These are phyloP conservation scores for Epichloe uncinata DNA, from an alignment of 2,329 filamentous ascomycete species.

Conservation along the genomic window DNA sequence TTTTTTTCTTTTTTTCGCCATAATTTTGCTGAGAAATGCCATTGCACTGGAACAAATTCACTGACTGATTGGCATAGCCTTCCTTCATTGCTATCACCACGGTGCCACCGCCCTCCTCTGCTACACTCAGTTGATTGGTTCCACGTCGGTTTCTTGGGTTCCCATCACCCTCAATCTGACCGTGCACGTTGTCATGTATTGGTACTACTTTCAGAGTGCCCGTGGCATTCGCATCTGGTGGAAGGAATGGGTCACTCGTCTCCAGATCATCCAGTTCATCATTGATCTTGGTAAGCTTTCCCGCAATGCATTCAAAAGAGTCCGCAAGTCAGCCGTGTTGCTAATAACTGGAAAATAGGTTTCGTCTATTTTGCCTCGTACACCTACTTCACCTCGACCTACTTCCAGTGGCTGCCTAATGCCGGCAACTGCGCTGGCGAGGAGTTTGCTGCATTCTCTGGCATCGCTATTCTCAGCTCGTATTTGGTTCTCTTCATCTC, in stretches of 20 bases:
- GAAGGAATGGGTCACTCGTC: slow-evolving; percentile 98
- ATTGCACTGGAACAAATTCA: too few species aligned
- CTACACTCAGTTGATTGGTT: slow-evolving; percentile 92
- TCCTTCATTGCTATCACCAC: slow-evolving; percentile 98
- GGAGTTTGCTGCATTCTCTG: slow-evolving; percentile 89
- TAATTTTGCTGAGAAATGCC: not conserved
- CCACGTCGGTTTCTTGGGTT: slow-evolving; percentile 90
- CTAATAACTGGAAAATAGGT: slow-evolving; percentile 33
- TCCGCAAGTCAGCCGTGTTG: not conserved
- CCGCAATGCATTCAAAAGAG: not conserved
- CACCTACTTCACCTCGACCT: slow-evolving; percentile 90
- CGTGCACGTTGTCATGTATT: slow-evolving; percentile 99
- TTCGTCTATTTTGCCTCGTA: slow-evolving; percentile 99
- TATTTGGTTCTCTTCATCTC: slow-evolving; percentile 98
- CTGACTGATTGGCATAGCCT: too few species aligned
- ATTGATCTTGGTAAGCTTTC: slow-evolving; percentile 72
- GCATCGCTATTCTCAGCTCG: slow-evolving; percentile 82
- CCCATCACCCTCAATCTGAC: slow-evolving; percentile 83
- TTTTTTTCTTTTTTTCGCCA: too few species aligned
- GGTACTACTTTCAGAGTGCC: slow-evolving; percentile 99
- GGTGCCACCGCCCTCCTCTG: slow-evolving; percentile 92
- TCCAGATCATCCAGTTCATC: slow-evolving; percentile 94
- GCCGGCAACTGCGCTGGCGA: slow-evolving; percentile 80
- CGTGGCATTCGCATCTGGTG: slow-evolving; percentile 95
- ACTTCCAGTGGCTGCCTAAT: slow-evolving; percentile 78